Evolutionary conservation across 2,329 filamentous ascomycete species (phyloP).

Genomic region (Aspergillus floridensis): DNA sequence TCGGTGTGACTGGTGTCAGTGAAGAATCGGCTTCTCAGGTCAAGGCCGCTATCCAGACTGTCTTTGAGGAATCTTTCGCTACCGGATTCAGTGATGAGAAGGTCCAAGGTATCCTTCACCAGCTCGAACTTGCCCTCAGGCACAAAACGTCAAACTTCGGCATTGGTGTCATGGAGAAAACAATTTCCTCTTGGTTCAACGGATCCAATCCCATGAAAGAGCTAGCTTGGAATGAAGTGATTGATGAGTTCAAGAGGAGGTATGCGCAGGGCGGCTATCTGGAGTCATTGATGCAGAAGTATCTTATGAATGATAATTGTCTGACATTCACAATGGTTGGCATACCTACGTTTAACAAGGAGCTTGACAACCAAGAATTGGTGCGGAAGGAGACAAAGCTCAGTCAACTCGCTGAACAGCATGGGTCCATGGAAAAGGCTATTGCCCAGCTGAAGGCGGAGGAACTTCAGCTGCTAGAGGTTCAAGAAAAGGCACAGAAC

Average conservation of each 20-base stretch:
- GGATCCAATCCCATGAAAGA: constrained; percentile 89
- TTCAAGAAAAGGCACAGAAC: constrained; percentile 79
- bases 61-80: constrained; percentile 65
- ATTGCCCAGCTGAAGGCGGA: constrained; percentile 69
- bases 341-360: constrained; percentile 69
- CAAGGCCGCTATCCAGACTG: constrained; percentile 69
- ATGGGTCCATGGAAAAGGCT: constrained; percentile 69
- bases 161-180: constrained; percentile 80
- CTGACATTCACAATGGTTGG: constrained; percentile 94
- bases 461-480: constrained; percentile 74
- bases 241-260: constrained; percentile 74
- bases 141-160: constrained; percentile 97
- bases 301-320: constrained; percentile 80
- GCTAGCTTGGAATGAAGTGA: constrained; percentile 86
- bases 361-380: constrained; percentile 74
- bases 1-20: constrained; percentile 86
- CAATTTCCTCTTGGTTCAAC: constrained; percentile 93
- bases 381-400: constrained; percentile 73
- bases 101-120: constrained; percentile 89
- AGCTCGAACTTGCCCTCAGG: constrained; percentile 87
- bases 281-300: constrained; percentile 82
- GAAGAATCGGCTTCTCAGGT: constrained; percentile 75
- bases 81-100: constrained; percentile 87
- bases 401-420: constrained; percentile 62
- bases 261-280: constrained; percentile 76